Evolutionary conservation across 371 early-diverging fungal genomes (phyloP).

Genomic region (Saksenaea vasiformis): DNA sequence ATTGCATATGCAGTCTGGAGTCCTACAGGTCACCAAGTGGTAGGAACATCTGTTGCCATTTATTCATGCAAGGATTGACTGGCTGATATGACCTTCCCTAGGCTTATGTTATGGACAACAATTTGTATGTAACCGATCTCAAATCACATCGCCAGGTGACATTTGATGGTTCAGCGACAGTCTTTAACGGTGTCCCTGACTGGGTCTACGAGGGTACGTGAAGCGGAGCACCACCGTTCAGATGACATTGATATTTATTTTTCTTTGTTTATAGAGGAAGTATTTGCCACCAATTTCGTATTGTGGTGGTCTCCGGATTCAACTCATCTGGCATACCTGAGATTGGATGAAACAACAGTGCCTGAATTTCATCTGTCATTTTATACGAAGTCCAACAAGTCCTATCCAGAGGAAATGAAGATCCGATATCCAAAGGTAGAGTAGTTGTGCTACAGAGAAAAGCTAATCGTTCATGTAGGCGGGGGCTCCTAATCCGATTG

Average conservation of each 20-base stretch:
- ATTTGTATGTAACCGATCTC: conserved; percentile 78
- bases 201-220: conserved; percentile 90
- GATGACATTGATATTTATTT: neutral
- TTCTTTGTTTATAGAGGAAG: conserved; percentile 67
- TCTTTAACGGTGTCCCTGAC: conserved; percentile 94
- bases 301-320: conserved; percentile 92
- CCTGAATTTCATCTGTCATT: conserved; percentile 74
- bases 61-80: neutral
- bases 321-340: conserved; percentile 78
- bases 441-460: neutral
- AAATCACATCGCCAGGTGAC: conserved; percentile 72
- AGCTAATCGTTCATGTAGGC: conserved; percentile 28
- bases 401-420: conserved; percentile 71
- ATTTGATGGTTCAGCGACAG: conserved; percentile 74
- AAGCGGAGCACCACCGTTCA: neutral
- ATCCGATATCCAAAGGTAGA: conserved; percentile 82
- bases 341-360: conserved; percentile 82
- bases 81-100: conserved; percentile 8
- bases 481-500: conserved; percentile 85
- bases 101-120: conserved; percentile 86
- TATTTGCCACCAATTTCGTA: conserved; percentile 65
- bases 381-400: conserved; percentile 50
- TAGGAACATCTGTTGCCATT: conserved; percentile 6
- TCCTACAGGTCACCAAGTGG: conserved; percentile 75
- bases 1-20: conserved; percentile 76